Conservation (phyloP, 345 rosid genomes). For the Litchi chinensis region DNA sequence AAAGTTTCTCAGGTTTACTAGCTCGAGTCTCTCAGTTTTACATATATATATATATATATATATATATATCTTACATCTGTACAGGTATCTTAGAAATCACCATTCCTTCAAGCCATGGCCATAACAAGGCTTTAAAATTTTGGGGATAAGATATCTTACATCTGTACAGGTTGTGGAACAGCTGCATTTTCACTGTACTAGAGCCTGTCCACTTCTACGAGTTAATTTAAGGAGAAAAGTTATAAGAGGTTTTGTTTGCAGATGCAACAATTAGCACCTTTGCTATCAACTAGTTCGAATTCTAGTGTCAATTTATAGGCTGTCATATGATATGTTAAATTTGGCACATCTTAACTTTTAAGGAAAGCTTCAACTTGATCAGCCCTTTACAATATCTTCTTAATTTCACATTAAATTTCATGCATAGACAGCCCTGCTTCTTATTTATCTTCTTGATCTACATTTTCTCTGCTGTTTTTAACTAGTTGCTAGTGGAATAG, state of each 20-base stretch:
- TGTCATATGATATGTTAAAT: background rate
- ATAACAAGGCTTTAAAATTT: no score
- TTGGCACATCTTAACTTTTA: background rate
- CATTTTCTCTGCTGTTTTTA: background rate
- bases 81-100: no score
- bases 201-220: background rate
- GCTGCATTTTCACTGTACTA: background rate
- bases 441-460: background rate
- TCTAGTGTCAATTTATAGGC: background rate
- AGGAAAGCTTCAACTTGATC: background rate
- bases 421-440: background rate
- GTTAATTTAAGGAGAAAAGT: background rate
- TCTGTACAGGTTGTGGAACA: background rate
- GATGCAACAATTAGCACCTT: background rate
- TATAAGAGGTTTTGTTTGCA: background rate
- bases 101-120: no score
- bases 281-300: background rate
- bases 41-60: no score
- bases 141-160: no score
- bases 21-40: background rate
- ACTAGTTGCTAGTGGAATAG: background rate
- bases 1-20: background rate
- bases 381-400: background rate
- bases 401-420: background rate
- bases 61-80: no score